A percentile compares a stretch with the other conserved stretches of the same genome.
phyloP scores from a whole-genome alignment of 768 basidiomycete genomes.

The Lactarius psammicola region DNA sequence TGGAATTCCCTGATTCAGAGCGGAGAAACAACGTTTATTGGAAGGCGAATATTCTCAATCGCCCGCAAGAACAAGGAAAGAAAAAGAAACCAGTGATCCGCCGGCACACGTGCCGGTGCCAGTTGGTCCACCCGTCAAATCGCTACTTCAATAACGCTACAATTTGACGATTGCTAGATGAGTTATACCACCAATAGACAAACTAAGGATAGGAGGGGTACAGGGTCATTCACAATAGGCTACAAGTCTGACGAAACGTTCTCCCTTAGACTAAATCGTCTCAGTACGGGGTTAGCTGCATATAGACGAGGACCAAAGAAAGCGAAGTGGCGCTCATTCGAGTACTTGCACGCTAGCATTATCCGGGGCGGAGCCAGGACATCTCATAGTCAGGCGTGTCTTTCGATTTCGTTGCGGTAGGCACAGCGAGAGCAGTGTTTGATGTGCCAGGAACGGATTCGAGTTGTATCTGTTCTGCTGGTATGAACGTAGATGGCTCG shows the following conservation, averaged over 20 bases:
- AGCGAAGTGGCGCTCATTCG: not conserved
- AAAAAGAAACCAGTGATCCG: not conserved
- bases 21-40: not conserved
- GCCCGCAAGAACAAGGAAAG: not conserved
- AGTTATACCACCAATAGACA: no score
- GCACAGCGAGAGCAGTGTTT: not conserved
- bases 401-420: not conserved
- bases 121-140: no score
- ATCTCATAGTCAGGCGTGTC: not conserved
- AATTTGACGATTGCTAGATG: no score
- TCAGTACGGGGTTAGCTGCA: not conserved
- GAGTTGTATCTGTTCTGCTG: not conserved
- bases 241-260: no score
- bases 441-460: slow-evolving; percentile 2
- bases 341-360: not conserved
- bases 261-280: no score
- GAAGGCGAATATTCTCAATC: not conserved
- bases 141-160: no score
- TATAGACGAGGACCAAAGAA: not conserved
- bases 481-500: slow-evolving; percentile 1
- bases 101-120: not conserved
- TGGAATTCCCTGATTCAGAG: not conserved
- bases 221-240: no score
- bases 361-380: not conserved
- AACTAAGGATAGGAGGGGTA: no score